Base-by-base conservation (phyloP, 345 rosid genomes). In the Aethionema arabicum region DNA sequence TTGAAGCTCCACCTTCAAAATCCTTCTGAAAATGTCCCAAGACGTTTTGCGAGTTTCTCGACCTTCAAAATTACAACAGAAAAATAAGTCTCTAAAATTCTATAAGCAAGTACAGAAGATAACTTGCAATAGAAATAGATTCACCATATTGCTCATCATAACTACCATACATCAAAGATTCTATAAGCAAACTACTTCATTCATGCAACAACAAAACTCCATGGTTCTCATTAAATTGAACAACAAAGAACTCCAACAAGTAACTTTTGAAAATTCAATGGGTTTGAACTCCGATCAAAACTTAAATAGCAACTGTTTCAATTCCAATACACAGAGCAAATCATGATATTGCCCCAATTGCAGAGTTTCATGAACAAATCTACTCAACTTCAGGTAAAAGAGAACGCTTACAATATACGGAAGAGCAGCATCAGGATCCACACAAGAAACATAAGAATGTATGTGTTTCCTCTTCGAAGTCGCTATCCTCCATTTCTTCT, bases 1-100 rank as follows among this genome's bases (percentile, higher is more conserved):
- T 82, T 4, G 89, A 83, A 61, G 81, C 82, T 36, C 85, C 88
- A 59, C 93, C 93, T 82, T 86, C 89, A 77, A 86, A 86, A 76
- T 83, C 89, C 50, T 86, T 86, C 54, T 84, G 89, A 45, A 86
- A 78, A 74, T 83, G 87, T 45, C 89, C 93, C 75, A 86, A 62
- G 8, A 83, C 85, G 55, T 78, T 62, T 59, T 83, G n/a, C 82
- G 13, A 86, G 77, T 63, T 81, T 86, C 60, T 78, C 93, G 68
- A 73, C 93, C 93, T 86, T 66, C 7, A 51, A 62, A 60, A 47
- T 60, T 14, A 60, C 52, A 48, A 45, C 5, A 58, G 42, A 42
- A 66, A n/a, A 47, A 59, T 29, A 15, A 36, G 11, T 62, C 46
- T 38, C 31, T 8, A 44, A 39, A 32, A n/a, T n/a, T n/a, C n/a